A percentile compares a stretch with the other conserved stretches of the same genome.
phyloP scores from a whole-genome alignment of 148 eudicot genomes.

The Vaccinium macrocarpon region DNA sequence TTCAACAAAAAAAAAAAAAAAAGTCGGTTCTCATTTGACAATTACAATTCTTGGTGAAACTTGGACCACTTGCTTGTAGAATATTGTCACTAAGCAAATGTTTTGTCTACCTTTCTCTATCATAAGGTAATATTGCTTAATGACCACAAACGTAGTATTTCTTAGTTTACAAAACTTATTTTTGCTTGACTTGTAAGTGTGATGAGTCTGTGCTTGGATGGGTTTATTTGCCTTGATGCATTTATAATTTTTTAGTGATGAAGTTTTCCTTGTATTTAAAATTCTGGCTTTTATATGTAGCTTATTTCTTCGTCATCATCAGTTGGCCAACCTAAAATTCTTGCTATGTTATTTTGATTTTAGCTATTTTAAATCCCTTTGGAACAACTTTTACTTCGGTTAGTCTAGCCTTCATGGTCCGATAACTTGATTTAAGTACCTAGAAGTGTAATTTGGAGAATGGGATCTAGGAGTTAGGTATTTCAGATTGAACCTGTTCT shows the following conservation, averaged over 20 bases:
- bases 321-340: not conserved
- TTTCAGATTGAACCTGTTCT: not conserved
- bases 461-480: not conserved
- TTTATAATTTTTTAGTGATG: not conserved
- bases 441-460: not conserved
- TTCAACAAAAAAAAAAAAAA: no score
- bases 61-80: not conserved
- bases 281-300: not conserved
- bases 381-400: not conserved
- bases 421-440: not conserved
- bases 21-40: not conserved
- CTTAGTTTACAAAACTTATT: not conserved
- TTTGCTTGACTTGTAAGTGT: not conserved
- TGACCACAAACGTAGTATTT: not conserved
- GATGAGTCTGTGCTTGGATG: not conserved
- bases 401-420: not conserved
- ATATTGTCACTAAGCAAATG: not conserved
- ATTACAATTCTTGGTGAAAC: not conserved
- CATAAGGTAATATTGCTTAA: not conserved
- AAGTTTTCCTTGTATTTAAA: not conserved
- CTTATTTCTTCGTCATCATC: not conserved
- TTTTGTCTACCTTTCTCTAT: not conserved
- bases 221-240: slow-evolving; percentile 8
- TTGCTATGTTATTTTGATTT: not conserved
- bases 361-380: not conserved